Evolutionary conservation across 1,284 basidiomycete species (phyloP), one percentile per base, ranked within the genome.

Genomic region (Cryptococcus sp.): DNA sequence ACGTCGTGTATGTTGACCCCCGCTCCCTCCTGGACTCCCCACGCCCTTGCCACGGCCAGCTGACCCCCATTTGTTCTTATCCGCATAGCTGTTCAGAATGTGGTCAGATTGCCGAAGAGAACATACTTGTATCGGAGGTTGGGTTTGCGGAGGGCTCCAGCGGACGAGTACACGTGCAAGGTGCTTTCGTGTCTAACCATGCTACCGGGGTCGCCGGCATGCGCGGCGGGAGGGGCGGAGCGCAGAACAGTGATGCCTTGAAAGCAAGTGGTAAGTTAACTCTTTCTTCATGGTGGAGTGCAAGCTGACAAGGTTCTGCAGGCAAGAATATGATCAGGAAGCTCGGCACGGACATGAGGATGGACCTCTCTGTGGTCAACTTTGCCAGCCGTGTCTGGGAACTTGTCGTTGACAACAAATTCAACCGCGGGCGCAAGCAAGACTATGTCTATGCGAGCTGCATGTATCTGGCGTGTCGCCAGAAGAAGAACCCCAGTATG

Each of bases 381-480:
- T 33, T 33, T 9, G 28, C 28, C 28, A 33, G 28, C 9, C 28
- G 28, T 33, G 28, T 33, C 5, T 9, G 28, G 28, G 28, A 33
- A 9, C 87, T 98, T 28, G 94, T 93, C 1, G 87, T 98, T 43
- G 89, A 94, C 67, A 89, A 92, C 79, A 89, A 88, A 67, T 96
- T 96, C 73, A 93, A 90, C 12, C 91, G 91, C 72, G 96, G 96
- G 2, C 84, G 96, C 37, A 87, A 89, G 69, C 89, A 89, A 64
- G 83, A 92, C 72, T 94, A 97, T 67, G 91, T 98, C 56, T 87
- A 95, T 28, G 95, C 94, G 0, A 88, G 93, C 47, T 99, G 96
- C 75, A 82, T 98, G 50, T 98, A 99, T 72, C 85, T 97, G 50
- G 91, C 93, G 7, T 96, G 93, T 71, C 80, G 96, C 55, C 87